Evolutionary conservation across 2,329 filamentous ascomycete species (phyloP).

Genomic region (Ophiostoma ulmi): DNA sequence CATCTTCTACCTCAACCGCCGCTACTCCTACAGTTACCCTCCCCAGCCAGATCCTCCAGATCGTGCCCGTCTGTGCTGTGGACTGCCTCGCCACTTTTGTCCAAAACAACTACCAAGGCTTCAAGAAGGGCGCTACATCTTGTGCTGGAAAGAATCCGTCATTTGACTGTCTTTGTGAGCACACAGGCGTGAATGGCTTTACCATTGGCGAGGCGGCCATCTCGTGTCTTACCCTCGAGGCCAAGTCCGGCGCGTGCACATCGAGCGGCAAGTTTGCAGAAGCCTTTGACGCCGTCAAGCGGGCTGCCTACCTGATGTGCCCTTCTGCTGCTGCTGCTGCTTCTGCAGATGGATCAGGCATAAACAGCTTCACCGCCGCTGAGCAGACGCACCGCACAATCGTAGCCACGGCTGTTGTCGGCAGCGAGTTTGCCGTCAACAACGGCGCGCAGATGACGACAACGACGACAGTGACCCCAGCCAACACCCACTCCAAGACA

Average conservation of each 20-base stretch:
- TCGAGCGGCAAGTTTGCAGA: constrained; percentile 29
- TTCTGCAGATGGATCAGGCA: not conserved
- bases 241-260: constrained; percentile 47
- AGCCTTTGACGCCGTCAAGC: not conserved
- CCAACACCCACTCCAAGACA: constrained; percentile 16
- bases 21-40: constrained; percentile 29
- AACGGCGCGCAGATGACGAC: constrained; percentile 20
- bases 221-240: constrained; percentile 58
- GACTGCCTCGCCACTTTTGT: constrained; percentile 60
- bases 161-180: constrained; percentile 60
- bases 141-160: constrained; percentile 47
- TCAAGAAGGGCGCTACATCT: constrained; percentile 38
- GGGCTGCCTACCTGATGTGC: not conserved
- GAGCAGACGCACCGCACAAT: constrained; percentile 55
- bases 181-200: constrained; percentile 54
- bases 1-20: not conserved
- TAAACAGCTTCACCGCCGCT: constrained; percentile 30
- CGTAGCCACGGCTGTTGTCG: constrained; percentile 50
- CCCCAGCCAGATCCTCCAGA: constrained; percentile 34
- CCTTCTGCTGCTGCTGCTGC: not conserved
- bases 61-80: constrained; percentile 55
- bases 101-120: constrained; percentile 44
- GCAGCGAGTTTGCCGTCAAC: constrained; percentile 30
- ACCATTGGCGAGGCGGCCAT: constrained; percentile 68
- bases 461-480: constrained; percentile 36